Base-by-base conservation (phyloP, 108 stramenopile genomes). In the Pseudonitzschia delicatissima region DNA sequence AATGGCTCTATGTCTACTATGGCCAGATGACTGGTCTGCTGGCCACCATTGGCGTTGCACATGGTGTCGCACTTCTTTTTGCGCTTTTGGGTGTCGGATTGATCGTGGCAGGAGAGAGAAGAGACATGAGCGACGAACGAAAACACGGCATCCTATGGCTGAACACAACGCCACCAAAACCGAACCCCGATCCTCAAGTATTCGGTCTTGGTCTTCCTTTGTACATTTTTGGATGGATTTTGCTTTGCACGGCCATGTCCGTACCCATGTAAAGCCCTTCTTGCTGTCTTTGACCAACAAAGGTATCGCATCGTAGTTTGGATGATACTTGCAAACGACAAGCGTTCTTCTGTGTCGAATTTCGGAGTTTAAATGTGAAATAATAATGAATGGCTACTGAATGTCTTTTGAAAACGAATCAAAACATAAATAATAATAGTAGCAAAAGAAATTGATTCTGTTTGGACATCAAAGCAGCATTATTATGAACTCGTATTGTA, bases 161-260 rank as follows among this genome's bases (percentile, higher is more conserved):
- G 37, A 17, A 25, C 15, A 21, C 26, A 52, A 7, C 53, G 32
- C 31, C 53, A 27, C 51, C 57, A 18, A 20, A 45, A 0, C 21
- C 26, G 5, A 73, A 73, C 37, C 72, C 64, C 11, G 42, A 37
- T 12, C 35, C 25, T 20, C 33, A 48, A 18, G 62, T 64, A 12
- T 73, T 59, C 64, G 64, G 72, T 21, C 45, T 62, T 28, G 72
- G 64, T 37, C 55, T 57, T 17, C 72, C 72, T 37, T 45, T 73
- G 23, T 50, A 64, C 45, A 25, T 73, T 35, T 3, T 73, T 29
- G 72, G 72, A 39, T 73, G 72, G 72, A 53, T 73, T 62, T 11
- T 73, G 17, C 20, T 73, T 21, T 73, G 72, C 27, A n/a, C 42
- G 34, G 72, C 64, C 32, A 66, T 73, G 62, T 55, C 72, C 26